Evolutionary conservation across 225 moss, liverwort and hornwort genomes (phyloP), one percentile per base, ranked within the genome.

Genomic region (Bryum argenteum): DNA sequence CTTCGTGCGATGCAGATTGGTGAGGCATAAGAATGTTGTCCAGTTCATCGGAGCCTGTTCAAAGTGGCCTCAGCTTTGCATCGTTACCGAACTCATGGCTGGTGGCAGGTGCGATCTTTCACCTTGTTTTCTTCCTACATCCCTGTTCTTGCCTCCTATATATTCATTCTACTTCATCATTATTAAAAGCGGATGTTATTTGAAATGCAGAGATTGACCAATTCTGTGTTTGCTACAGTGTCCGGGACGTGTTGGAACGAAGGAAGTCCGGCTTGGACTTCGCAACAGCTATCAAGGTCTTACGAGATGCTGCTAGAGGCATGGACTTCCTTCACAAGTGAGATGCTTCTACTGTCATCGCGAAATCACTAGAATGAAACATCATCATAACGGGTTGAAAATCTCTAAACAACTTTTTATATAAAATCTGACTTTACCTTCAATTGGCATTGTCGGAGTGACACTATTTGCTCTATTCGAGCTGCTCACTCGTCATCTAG

Each of bases 41-140:
- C 95, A 95, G 72, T 95, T 95, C 43, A 95, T 95, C 22, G 95
- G 95, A 73, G 95, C 95, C 54, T 95, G 95, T 79, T 91, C 95
- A 47, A 86, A 71, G 20, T 95, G 95, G 95, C 95, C 95, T 45
- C 89, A 86, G 77, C 88, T 95, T 51, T 95, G 89, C 67, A 95
- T 95, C 71, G 89, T 92, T 26, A 95, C 95, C 11, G 92, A 95
- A 81, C 86, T 95, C 44, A 95, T 95, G 95, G 89, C 95, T 60
- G 92, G 90, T 63, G 95, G 95, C 71, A 95, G 92, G 94, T 95
- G 39, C 33, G 33, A 33, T 33, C 33, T 33, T 1, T 48, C 1
- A 48, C 8, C 6, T 48, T 14, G 10, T 3, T 11, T 45, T 12
- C 5, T 47, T 3, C 3, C 14, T 10, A 14, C 10, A 3, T 47